A percentile compares a stretch with the other conserved stretches of the same genome.
These are phyloP conservation scores for Plasmodium falciparum DNA, from an alignment of 169 alveolate species.

Conservation along the genomic window DNA sequence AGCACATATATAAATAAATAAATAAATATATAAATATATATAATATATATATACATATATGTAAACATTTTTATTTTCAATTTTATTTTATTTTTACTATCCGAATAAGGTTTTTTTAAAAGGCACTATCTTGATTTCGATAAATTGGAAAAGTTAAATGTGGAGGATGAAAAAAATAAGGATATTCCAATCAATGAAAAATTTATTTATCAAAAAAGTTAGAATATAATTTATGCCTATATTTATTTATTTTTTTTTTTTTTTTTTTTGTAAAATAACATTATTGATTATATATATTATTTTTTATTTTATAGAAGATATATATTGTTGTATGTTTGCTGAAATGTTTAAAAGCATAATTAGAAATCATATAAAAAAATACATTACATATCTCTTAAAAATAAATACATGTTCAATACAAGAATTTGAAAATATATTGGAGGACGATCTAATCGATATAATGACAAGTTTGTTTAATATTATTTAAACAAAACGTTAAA, in stretches of 20 bases:
- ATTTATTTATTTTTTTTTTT: background rate
- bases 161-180: conserved; percentile 24
- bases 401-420: conserved; percentile 68
- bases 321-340: conserved; percentile 67
- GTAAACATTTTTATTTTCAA: conserved; percentile 6
- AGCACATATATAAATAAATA: background rate
- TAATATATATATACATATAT: conserved; percentile 1
- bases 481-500: background rate
- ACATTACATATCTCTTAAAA: conserved; percentile 29
- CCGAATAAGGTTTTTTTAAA: conserved; percentile 58
- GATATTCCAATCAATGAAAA: conserved; percentile 7
- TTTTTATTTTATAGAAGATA: conserved; percentile 32
- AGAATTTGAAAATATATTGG: conserved; percentile 54
- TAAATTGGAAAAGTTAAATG: conserved; percentile 31
- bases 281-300: background rate
- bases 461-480: conserved; percentile 51
- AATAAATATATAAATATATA: no score
- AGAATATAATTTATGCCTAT: conserved; percentile 15
- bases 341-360: conserved; percentile 76
- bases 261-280: background rate
- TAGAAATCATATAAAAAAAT: conserved; percentile 44
- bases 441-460: conserved; percentile 62
- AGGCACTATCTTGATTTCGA: conserved; percentile 62
- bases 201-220: conserved; percentile 60
- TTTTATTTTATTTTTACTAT: background rate